Conservation (phyloP, 2,329 filamentous ascomycete species). For the Aspergillus tubingensis region DNA sequence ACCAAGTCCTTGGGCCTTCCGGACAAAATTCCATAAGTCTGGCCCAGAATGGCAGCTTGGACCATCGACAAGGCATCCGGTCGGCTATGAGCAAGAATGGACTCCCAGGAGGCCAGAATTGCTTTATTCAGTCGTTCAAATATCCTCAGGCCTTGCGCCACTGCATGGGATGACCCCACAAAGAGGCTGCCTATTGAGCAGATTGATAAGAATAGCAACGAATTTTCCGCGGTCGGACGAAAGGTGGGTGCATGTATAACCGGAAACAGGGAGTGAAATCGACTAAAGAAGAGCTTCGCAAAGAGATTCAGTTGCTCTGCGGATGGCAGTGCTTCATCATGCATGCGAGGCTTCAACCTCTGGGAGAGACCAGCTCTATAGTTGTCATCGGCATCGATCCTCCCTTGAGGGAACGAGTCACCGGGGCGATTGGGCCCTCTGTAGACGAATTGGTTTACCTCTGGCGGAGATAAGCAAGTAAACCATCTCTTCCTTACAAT, state of each 20-base stretch:
- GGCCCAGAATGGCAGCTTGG: constrained; percentile 32
- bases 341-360: constrained; percentile 18
- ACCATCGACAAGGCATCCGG: constrained; percentile 25
- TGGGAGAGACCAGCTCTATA: constrained; percentile 22
- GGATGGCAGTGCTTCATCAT: constrained; percentile 21
- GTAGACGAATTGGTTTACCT: neutral
- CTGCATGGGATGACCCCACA: constrained; percentile 33
- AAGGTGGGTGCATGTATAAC: constrained; percentile 22
- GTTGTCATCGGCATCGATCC: constrained; percentile 16
- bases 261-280: constrained; percentile 14
- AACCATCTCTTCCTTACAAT: constrained; percentile 8
- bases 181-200: constrained; percentile 43
- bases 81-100: constrained; percentile 17
- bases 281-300: constrained; percentile 22
- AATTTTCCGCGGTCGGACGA: constrained; percentile 28
- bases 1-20: constrained; percentile 29
- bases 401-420: neutral
- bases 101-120: constrained; percentile 25
- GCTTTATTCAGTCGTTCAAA: constrained; percentile 34
- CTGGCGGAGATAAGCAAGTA: constrained; percentile 4
- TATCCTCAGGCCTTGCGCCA: constrained; percentile 29
- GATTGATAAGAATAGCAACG: constrained; percentile 38
- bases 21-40: constrained; percentile 33
- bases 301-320: constrained; percentile 23
- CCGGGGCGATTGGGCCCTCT: neutral